Evolutionary conservation across 2,329 filamentous ascomycete genomes (phyloP), one percentile per base, ranked within the genome.

Genomic region (Sporothrix luriei): DNA sequence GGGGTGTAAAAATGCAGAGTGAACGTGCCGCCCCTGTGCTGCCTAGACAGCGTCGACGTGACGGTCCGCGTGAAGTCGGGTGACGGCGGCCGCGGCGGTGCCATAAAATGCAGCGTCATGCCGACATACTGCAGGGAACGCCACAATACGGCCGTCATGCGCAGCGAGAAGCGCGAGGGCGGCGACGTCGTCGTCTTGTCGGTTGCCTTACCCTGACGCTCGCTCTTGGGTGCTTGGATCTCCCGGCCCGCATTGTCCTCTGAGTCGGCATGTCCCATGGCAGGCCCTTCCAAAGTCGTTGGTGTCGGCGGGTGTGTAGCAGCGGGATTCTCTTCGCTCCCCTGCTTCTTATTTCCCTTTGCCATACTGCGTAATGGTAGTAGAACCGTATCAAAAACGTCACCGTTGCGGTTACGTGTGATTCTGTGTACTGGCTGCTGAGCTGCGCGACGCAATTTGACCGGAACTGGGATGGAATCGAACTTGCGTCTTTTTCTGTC

Each of bases 81-180:
- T 43, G 79, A 80, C 1, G 88, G 87, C 6, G 89, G 87, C 65
- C 84, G 82, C 7, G 89, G 88, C 54, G 83, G 79, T 0, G 88
- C 85, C 71, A 89, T 79, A 68, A 84, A 85, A 76, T 92, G 90
- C 51, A 92, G 80, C 71, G 85, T 81, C 88, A 91, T 91, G 75
- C 89, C 90, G 69, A 91, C 83, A 70, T 82, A 83, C 85, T 91
- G 91, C 54, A 91, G 81, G 69, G 85, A 83, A 67, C 90, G 84
- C 88, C 89, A 91, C 76, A 89, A 84, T 38, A 83, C 79, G 61
- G 90, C 90, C 76, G 90, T 85, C 67, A 89, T 74, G 69, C 85
- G 84, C 13, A 92, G 83, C 75, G 87, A 84, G 82, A 85, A 87
- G 79, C 89, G 84, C 4, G 83, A 80, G 7, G 78, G 76, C 66